These are phyloP conservation scores for Prillingera fragicola DNA, from an alignment of 1,284 basidiomycete genomes.

Conservation along the genomic window DNA sequence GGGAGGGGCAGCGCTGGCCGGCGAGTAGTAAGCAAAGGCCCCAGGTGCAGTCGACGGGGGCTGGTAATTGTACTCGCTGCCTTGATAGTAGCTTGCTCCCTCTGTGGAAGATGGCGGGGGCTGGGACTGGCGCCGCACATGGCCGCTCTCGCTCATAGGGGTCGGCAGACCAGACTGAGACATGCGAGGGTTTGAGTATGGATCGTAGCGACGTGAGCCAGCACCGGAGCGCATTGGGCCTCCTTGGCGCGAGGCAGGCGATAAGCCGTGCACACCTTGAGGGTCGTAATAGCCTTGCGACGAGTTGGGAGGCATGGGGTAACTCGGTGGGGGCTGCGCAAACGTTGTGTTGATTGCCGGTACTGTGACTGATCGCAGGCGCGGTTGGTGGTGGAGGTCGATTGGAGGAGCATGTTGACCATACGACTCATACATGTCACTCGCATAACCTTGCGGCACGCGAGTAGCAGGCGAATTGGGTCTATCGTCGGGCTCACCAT, in stretches of 20 bases:
- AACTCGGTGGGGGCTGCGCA: not conserved
- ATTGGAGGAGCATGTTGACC: constrained; percentile 1
- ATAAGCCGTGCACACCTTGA: constrained; percentile 1
- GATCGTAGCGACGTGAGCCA: constrained; percentile 16
- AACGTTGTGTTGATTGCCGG: constrained; percentile 2
- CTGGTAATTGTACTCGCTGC: constrained; percentile 19
- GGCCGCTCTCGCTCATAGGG: constrained; percentile 7
- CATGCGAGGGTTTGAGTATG: constrained; percentile 3
- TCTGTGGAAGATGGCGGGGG: constrained; percentile 8
- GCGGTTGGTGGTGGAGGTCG: constrained; percentile 12
- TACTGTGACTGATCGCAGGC: constrained; percentile 12
- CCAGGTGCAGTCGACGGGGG: constrained; percentile 18
- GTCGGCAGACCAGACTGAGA: not conserved
- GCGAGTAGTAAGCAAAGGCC: constrained; percentile 11
- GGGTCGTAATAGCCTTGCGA: constrained; percentile 11
- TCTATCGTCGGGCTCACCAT: constrained; percentile 21
- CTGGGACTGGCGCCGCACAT: constrained; percentile 13
- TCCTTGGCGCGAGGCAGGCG: constrained; percentile 1
- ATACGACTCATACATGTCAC: constrained; percentile 15
- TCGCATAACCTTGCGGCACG: constrained; percentile 1
- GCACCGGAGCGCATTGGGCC: constrained; percentile 7
- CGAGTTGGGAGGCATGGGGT: constrained; percentile 8
- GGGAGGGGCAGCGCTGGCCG: not conserved
- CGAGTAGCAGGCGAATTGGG: constrained; percentile 9
- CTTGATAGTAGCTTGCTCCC: constrained; percentile 6